These are phyloP conservation scores for Wolfiporia cocos DNA, from an alignment of 1,284 basidiomycete species.

Conservation along the genomic window DNA sequence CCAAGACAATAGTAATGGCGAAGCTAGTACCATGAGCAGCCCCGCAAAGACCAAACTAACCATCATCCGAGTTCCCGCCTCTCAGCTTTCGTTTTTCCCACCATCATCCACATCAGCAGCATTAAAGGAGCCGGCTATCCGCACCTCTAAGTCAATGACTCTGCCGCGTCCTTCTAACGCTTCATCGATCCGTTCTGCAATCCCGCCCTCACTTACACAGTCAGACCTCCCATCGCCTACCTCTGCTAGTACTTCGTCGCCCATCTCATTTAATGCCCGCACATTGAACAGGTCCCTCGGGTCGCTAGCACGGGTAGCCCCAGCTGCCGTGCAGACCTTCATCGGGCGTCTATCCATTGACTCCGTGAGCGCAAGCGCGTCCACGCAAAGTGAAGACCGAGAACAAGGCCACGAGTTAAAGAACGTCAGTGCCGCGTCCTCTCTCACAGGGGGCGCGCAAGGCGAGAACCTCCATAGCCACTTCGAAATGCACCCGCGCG, in stretches of 20 bases:
- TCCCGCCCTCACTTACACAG: neutral
- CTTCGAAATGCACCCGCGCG: neutral
- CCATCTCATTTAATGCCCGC: neutral
- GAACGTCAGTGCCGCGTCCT: conserved; percentile 14
- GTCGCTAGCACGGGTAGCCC: conserved; percentile 6
- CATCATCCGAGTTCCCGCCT: conserved; percentile 23
- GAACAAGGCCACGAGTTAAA: conserved; percentile 26
- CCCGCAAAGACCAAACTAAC: conserved; percentile 14
- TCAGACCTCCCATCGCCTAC: neutral
- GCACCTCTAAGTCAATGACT: neutral
- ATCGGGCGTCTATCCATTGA: conserved; percentile 22
- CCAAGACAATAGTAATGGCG: neutral
- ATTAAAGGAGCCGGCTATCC: neutral
- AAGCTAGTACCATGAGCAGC: no score
- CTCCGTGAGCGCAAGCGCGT: conserved; percentile 22
- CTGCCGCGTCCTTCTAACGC: neutral
- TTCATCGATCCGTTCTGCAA: neutral
- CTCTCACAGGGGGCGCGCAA: conserved; percentile 1
- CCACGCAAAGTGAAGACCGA: conserved; percentile 25
- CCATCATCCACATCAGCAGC: conserved; percentile 8
- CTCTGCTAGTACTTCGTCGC: neutral
- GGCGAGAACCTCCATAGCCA: neutral
- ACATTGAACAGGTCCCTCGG: neutral
- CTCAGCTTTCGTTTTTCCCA: conserved; percentile 26
- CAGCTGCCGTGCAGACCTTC: conserved; percentile 12